Evolutionary conservation across 2,329 filamentous ascomycete species (phyloP), one percentile per base, ranked within the genome.

Genomic region (Lasiodiplodia gonubiensis): DNA sequence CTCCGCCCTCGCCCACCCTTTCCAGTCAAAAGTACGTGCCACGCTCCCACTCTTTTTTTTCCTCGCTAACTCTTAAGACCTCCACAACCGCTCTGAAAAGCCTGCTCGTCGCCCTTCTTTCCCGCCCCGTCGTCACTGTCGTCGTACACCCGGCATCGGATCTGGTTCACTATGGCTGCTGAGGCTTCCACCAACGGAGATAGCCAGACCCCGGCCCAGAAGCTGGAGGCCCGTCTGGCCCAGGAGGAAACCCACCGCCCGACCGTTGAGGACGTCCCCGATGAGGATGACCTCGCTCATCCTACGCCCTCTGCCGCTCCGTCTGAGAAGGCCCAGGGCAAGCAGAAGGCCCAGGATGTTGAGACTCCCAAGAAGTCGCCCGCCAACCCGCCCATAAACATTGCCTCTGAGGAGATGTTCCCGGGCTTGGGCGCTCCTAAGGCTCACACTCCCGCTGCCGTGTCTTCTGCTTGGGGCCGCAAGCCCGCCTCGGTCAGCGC

Each of bases 361-460:
- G 77, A 75, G 53, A 71, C 77, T 52, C 70, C 80, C 37, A 79
- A 78, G 63, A 73, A 76, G 53, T 71, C 74, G 35, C 70, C 71
- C 61, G 75, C 71, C 69, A 69, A 72, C 39, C 70, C 61, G 35
- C 73, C 84, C 64, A 82, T 97, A 69, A 92, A 98, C 79, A 94
- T 92, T 23, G 87, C 92, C 75, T 97, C 92, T 21, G 92, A 96
- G 76, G 94, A 98, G 80, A 84, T 92, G 68, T 99, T 99, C 85
- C 95, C 95, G n/a, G 90, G 94, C 73, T 87, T 99, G 55, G 94
- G 94, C 65, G 86, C 87, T 70, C 83, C 88, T 64, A 94, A 93
- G 80, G 83, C 88, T 39, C 80, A 82, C 70, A 80, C 81, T 21
- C 80, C 86, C 70, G 85, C 88, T 67, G 86, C 88, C 71, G 85